Evolutionary conservation across 2,329 filamentous ascomycete genomes (phyloP).

Genomic region (Pseudopithomyces maydicus): DNA sequence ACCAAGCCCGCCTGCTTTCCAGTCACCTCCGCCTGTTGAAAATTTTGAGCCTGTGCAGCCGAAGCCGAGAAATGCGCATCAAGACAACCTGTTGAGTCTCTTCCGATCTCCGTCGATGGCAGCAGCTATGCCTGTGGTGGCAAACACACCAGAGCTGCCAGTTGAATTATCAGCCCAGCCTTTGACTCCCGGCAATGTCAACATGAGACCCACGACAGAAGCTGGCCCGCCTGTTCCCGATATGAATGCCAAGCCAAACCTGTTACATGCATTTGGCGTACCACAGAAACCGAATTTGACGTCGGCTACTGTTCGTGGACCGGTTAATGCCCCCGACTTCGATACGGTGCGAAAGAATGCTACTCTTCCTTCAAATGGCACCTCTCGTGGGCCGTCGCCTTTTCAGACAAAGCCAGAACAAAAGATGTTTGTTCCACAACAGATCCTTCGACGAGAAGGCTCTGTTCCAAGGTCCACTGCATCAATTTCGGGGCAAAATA

Average conservation of each 20-base stretch:
- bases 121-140: constrained; percentile 23
- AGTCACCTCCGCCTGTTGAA: constrained; percentile 31
- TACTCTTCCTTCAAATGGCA: constrained; percentile 23
- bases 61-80: constrained; percentile 48
- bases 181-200: constrained; percentile 39
- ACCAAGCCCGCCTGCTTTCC: constrained; percentile 34
- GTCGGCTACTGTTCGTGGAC: constrained; percentile 49
- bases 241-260: constrained; percentile 20
- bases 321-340: constrained; percentile 49
- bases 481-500: constrained; percentile 1
- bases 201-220: constrained; percentile 5
- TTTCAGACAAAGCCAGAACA: constrained; percentile 20
- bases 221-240: constrained; percentile 25
- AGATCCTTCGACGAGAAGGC: constrained; percentile 29
- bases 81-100: constrained; percentile 52
- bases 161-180: constrained; percentile 54
- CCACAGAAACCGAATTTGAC: constrained; percentile 28
- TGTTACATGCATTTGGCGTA: constrained; percentile 24
- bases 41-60: constrained; percentile 37
- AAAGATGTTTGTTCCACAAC: constrained; percentile 32
- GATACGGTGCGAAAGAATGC: constrained; percentile 43
- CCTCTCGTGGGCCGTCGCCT: constrained; percentile 37
- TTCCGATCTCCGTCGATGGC: constrained; percentile 44
- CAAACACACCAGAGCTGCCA: constrained; percentile 37
- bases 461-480: constrained; percentile 11